Percentiles rank a stretch among this genome's conserved stretches.
Conservation (phyloP, 2,329 filamentous ascomycete genomes). For the Epicoccum nigrum region DNA sequence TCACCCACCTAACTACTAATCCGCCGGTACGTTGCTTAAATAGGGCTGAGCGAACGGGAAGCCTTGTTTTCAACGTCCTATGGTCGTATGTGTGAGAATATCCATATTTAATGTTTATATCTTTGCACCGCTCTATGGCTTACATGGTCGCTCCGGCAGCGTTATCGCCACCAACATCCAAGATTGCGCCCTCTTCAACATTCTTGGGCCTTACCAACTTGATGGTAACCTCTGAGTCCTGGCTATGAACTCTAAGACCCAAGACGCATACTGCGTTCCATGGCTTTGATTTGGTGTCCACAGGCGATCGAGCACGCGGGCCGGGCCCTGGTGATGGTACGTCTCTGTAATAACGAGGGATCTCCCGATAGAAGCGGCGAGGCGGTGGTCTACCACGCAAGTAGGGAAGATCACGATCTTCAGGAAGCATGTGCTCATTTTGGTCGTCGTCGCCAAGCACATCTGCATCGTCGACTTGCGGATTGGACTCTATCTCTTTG, state of each 20-base stretch:
- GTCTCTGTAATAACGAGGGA: slow-evolving; percentile 8
- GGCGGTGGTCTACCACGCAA: not conserved
- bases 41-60: no score
- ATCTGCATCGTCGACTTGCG: not conserved
- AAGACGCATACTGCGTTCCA: slow-evolving; percentile 68
- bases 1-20: no score
- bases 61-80: no score
- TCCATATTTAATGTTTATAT: no score
- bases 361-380: not conserved
- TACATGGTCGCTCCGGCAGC: slow-evolving; percentile 46
- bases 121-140: no score
- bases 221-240: slow-evolving; percentile 40
- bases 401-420: not conserved
- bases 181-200: slow-evolving; percentile 37
- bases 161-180: slow-evolving; percentile 41
- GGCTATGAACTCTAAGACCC: slow-evolving; percentile 59
- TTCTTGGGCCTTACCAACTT: slow-evolving; percentile 39
- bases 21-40: no score
- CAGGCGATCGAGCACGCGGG: slow-evolving; percentile 1
- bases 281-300: slow-evolving; percentile 42
- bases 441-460: not conserved
- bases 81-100: no score
- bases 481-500: not conserved
- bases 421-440: not conserved
- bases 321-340: not conserved